Conservation (phyloP, 352 stramenopile species). For the Pythium dissimile region DNA sequence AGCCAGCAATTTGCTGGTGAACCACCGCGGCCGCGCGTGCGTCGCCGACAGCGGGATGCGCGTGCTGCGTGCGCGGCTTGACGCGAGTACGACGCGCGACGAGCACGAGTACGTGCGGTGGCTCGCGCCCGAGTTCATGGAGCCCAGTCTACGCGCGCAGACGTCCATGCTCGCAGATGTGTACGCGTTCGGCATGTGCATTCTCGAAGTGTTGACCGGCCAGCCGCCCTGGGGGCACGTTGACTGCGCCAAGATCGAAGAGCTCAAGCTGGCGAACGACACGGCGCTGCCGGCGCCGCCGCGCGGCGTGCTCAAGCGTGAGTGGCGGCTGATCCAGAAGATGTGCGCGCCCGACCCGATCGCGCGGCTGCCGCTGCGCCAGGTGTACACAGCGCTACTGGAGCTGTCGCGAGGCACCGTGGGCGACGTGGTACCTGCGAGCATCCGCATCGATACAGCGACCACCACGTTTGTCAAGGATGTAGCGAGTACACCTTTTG, state of each 20-base stretch:
- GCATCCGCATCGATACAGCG: background rate
- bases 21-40: slow-evolving; percentile 59
- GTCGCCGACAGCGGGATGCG: slow-evolving; percentile 49
- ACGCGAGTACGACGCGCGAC: slow-evolving; percentile 31
- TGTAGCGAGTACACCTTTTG: too few relatives aligned
- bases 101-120: slow-evolving; percentile 54
- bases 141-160: background rate
- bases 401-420: slow-evolving; percentile 19
- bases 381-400: slow-evolving; percentile 46
- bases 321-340: slow-evolving; percentile 56
- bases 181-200: slow-evolving; percentile 79
- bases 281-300: slow-evolving; percentile 46
- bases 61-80: slow-evolving; percentile 23
- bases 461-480: background rate
- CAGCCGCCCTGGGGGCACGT: slow-evolving; percentile 45
- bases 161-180: slow-evolving; percentile 49
- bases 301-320: slow-evolving; percentile 31
- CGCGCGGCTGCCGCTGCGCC: slow-evolving; percentile 40
- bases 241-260: slow-evolving; percentile 42
- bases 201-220: slow-evolving; percentile 57
- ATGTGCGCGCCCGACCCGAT: slow-evolving; percentile 57
- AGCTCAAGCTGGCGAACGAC: slow-evolving; percentile 34
- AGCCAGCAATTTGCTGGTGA: slow-evolving; percentile 69
- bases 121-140: slow-evolving; percentile 60
- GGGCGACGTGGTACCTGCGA: slow-evolving; percentile 3